These are phyloP conservation scores for Globisporangium recalcitrans DNA, from an alignment of 352 stramenopile species.

Conservation along the genomic window DNA sequence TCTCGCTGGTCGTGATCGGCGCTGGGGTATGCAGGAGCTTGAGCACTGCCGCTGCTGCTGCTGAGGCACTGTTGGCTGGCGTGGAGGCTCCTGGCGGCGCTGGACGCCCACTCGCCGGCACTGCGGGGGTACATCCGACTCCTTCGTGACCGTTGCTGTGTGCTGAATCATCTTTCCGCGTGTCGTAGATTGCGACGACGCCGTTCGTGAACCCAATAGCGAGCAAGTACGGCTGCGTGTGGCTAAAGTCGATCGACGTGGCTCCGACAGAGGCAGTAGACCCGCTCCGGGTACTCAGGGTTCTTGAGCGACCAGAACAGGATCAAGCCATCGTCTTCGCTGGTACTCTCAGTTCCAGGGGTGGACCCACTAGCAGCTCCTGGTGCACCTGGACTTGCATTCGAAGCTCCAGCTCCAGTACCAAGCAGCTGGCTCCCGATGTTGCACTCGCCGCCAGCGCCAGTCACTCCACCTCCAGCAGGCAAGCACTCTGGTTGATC, in stretches of 20 bases:
- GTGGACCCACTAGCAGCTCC: neutral
- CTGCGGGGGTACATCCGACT: neutral
- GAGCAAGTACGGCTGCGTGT: slow-evolving; percentile 80
- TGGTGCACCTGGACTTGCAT: neutral
- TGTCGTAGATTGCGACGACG: slow-evolving; percentile 90
- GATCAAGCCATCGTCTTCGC: slow-evolving; percentile 64
- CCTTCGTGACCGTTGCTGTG: neutral
- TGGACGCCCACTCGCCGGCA: neutral
- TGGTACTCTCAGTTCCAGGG: neutral
- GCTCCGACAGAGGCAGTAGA: slow-evolving; percentile 76
- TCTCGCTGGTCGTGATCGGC: slow-evolving; percentile 53
- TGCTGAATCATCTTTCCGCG: slow-evolving; percentile 50
- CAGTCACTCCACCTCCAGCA: neutral
- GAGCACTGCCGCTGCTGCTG: neutral
- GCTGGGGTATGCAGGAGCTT: slow-evolving; percentile 25
- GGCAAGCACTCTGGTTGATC: slow-evolving; percentile 1
- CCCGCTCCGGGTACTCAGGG: slow-evolving; percentile 87
- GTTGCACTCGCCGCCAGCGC: neutral
- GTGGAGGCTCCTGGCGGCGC: neutral
- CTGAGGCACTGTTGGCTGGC: neutral
- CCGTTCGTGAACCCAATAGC: slow-evolving; percentile 88
- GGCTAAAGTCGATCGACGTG: slow-evolving; percentile 89
- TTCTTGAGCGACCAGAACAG: slow-evolving; percentile 93
- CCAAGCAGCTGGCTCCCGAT: neutral
- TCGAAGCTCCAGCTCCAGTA: neutral